phyloP scores from a whole-genome alignment of 768 basidiomycete genomes.

The Rhodotorula paludigena region DNA sequence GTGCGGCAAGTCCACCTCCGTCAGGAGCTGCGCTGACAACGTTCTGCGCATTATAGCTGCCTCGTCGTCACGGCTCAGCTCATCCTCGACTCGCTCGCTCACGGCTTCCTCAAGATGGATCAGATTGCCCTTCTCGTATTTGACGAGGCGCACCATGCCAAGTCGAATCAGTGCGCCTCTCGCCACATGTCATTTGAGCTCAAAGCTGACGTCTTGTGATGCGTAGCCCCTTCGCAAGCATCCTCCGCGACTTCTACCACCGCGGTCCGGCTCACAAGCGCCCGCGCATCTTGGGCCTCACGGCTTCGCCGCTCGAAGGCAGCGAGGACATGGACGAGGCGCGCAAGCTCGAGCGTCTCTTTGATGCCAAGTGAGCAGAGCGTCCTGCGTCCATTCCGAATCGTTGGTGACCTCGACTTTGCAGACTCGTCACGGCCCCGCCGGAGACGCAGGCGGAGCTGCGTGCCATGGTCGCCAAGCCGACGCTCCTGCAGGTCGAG shows the following conservation, averaged over 20 bases:
- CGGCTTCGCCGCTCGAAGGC: slow-evolving; percentile 14
- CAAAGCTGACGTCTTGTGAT: neutral
- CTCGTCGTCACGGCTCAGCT: slow-evolving; percentile 23
- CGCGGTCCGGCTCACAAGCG: slow-evolving; percentile 1
- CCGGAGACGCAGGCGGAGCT: slow-evolving; percentile 13
- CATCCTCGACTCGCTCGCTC: slow-evolving; percentile 26
- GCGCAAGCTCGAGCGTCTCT: slow-evolving; percentile 5
- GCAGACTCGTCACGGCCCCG: slow-evolving; percentile 15
- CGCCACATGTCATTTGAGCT: neutral
- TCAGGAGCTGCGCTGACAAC: neutral
- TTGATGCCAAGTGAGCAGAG: slow-evolving; percentile 10
- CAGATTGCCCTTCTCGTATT: slow-evolving; percentile 17
- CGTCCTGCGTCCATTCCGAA: too few relatives aligned
- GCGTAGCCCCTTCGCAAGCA: slow-evolving; percentile 14
- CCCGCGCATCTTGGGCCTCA: slow-evolving; percentile 17
- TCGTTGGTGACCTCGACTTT: too few relatives aligned
- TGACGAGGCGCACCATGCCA: slow-evolving; percentile 18
- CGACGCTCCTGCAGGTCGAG: neutral
- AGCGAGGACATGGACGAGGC: slow-evolving; percentile 7
- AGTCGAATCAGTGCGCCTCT: slow-evolving; percentile 13
- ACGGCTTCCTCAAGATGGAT: slow-evolving; percentile 20
- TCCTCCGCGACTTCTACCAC: slow-evolving; percentile 27
- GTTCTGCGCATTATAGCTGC: neutral
- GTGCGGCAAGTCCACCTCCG: neutral
- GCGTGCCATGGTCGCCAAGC: neutral